Evolutionary conservation across 2,329 filamentous ascomycete genomes (phyloP), one percentile per base, ranked within the genome.

Genomic region (Cadophora sp.): DNA sequence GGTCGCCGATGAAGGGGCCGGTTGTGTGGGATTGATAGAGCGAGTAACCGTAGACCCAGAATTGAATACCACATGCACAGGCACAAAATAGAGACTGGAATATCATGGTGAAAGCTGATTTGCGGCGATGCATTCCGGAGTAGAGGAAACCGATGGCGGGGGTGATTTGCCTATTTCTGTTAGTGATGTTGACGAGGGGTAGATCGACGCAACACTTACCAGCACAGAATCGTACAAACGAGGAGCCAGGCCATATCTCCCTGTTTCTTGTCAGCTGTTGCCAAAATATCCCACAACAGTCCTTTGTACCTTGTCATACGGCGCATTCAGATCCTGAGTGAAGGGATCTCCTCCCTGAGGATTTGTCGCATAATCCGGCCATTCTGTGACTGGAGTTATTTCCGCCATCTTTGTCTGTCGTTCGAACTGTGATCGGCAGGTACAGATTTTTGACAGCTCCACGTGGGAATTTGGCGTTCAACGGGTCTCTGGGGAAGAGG

Each of bases 31-130:
- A 61, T 39, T 60, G 48, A 36, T 56, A 60, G 8, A 65, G 47
- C 1, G 56, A 65, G 47, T 65, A 65, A 2, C 63, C 63, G 36
- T 59, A 65, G 3, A 61, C 43, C 55, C 56, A 65, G 33, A 59
- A 61, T 33, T 65, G 55, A 30, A 65, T 60, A 36, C 63, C 55
- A 22, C 56, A 59, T 1, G 56, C 63, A 16, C 55, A 59, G 16
- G 56, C 55, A 16, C 53, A 65, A 39, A 65, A 59, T 2, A 47
- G 55, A 11, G 56, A 65, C 39, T 60, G 56, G n/a, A 59, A 65
- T 9, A 65, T 65, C 55, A 65, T 59, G 20, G 63, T 60, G 47
- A 65, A 59, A 18, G 63, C 63, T 30, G 63, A 59, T 51, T 65
- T 65, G 45, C 63, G 56, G 11, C 63, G 63, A 43, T 50, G 55